Evolutionary conservation across 306 rosid genomes (phyloP).

Genomic region (Gillenia trifoliata): DNA sequence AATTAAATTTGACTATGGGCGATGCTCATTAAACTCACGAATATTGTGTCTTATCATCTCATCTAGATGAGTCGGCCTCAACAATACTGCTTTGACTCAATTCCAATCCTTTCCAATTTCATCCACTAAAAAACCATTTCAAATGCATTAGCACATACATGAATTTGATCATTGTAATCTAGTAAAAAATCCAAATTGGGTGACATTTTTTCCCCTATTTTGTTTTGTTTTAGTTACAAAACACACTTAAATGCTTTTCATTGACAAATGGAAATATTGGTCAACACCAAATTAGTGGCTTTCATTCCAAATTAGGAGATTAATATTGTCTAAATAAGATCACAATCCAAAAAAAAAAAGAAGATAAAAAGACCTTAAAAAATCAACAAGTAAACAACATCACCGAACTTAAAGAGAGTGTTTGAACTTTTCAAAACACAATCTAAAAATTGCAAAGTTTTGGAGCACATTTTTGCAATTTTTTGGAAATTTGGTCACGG

Average conservation of each 20-base stretch:
- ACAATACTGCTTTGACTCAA: too few relatives aligned
- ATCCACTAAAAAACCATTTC: neutral
- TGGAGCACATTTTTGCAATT: neutral
- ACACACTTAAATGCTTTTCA: neutral
- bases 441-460: neutral
- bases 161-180: neutral
- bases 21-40: too few relatives aligned
- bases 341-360: neutral
- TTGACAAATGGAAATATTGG: neutral
- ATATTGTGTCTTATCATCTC: too few relatives aligned
- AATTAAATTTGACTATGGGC: neutral
- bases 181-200: neutral
- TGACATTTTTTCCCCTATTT: neutral
- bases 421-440: neutral
- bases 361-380: neutral
- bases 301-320: neutral
- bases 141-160: neutral
- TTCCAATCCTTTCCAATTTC: too few relatives aligned
- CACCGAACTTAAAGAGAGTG: neutral
- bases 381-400: neutral
- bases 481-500: neutral
- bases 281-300: too few relatives aligned
- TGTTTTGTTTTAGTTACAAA: neutral
- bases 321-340: neutral
- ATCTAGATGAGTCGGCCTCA: too few relatives aligned